Conservation (phyloP, 1,284 basidiomycete species). For the Apiotrichum brassicae region DNA sequence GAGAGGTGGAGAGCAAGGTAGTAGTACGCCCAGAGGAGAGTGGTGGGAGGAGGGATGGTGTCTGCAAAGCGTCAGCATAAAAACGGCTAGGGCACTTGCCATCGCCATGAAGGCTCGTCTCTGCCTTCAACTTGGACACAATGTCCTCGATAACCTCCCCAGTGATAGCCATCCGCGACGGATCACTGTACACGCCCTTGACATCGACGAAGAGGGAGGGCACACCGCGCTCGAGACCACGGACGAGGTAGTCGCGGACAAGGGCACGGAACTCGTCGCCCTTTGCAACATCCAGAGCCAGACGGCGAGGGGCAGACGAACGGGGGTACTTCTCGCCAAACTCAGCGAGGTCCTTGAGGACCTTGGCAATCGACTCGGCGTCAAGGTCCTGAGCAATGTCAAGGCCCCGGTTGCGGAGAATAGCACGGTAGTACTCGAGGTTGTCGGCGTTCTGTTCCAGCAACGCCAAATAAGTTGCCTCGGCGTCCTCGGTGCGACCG, state of each 20-base stretch:
- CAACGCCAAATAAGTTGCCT: constrained; percentile 68
- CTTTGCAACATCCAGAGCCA: constrained; percentile 63
- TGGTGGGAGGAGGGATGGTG: constrained; percentile 62
- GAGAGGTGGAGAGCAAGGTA: constrained; percentile 90
- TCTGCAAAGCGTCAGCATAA: constrained; percentile 21
- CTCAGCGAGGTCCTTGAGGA: constrained; percentile 56
- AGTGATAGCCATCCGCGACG: constrained; percentile 60
- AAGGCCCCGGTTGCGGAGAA: constrained; percentile 61
- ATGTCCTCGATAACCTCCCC: constrained; percentile 65
- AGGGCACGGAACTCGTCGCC: constrained; percentile 63
- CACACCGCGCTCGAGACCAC: constrained; percentile 73
- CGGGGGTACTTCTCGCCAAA: constrained; percentile 61
- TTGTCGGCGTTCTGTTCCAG: constrained; percentile 83
- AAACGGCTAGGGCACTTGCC: constrained; percentile 21
- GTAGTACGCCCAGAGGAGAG: constrained; percentile 91
- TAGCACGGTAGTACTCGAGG: constrained; percentile 70
- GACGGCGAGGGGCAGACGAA: constrained; percentile 64
- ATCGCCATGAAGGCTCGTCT: constrained; percentile 37
- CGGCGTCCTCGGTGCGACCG: constrained; percentile 59
- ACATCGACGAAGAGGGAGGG: constrained; percentile 92
- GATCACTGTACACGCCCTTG: constrained; percentile 71
- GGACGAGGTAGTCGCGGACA: constrained; percentile 63
- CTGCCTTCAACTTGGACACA: constrained; percentile 42
- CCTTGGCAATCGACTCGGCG: constrained; percentile 51
- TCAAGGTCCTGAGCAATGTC: constrained; percentile 46